Base-by-base conservation (phyloP, 73 alveolate genomes). In the Blepharisma stoltei region DNA sequence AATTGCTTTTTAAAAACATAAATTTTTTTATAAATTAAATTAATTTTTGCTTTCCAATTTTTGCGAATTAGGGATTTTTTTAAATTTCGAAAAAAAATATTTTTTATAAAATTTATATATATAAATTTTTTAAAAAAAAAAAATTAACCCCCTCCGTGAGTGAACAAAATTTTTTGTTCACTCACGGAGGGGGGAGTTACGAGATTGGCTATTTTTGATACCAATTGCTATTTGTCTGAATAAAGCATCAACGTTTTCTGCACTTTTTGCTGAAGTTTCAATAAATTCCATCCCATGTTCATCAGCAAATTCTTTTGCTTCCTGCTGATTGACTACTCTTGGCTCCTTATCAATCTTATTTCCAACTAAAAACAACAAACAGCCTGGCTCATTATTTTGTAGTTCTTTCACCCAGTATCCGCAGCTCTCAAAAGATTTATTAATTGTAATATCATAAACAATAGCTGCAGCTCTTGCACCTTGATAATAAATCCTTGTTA, bases 381-480 rank as follows among this genome's bases (percentile, higher is more conserved):
- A 54, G 78, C 68, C 37, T 6, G 54, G 88, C 23, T 71, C 81
- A 49, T 69, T 66, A 18, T 71, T 81, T 70, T 78, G 78, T 47
- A 75, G 77, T 45, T 84, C 90, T 45, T 88, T 76, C 48, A 89
- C 81, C 97, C 97, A 92, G 65, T 92, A 92, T 76, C 76, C 67
- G 52, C 92, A 82, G 7, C 92, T 77, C 5, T 71, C 75, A 78
- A 92, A 89, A 65, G 86, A 45, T 68, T 89, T 85, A 66, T 55
- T 78, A 60, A 86, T 90, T 23, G 90, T 50, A 11, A 92, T 86
- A 78, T 89, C 97, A 78, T 89, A 91, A 53, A 80, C 81, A 65
- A 91, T 85, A 37, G 88, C 78, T 6, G 97, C 97, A 54, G 97
- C 97, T 14, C 82, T 85, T 18, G 97, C 93, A 32, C 88, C 94